A percentile compares a stretch with the other conserved stretches of the same genome.
phyloP scores from a whole-genome alignment of 257 asterid genomes.

The Cordia subcordata region DNA sequence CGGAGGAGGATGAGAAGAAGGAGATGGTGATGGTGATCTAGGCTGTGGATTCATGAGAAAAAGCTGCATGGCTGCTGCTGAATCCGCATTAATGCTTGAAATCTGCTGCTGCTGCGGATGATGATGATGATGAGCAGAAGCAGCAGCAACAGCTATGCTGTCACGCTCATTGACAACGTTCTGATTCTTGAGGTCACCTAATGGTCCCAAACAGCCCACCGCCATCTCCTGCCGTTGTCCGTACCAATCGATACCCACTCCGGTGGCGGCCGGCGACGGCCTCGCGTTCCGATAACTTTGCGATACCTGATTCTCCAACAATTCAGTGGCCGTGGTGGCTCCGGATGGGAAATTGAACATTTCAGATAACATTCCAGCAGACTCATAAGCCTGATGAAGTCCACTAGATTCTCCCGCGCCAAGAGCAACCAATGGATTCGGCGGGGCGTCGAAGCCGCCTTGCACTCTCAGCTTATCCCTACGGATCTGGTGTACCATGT shows the following conservation, averaged over 20 bases:
- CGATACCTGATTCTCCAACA: conserved; percentile 46
- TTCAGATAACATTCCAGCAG: conserved; percentile 82
- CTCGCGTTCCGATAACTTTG: conserved; percentile 38
- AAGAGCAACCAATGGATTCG: conserved; percentile 36
- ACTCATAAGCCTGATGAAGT: conserved; percentile 59
- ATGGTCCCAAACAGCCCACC: conserved; percentile 29
- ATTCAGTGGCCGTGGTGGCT: conserved; percentile 39
- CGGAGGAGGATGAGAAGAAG: conserved; percentile 22
- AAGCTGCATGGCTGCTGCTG: conserved; percentile 96
- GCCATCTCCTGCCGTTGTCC: conserved; percentile 39
- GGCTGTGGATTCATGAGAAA: conserved; percentile 80
- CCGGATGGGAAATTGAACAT: conserved; percentile 74
- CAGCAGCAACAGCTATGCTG: conserved; percentile 4
- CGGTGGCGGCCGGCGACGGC: conserved; percentile 20
- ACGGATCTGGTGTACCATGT: conserved; percentile 84
- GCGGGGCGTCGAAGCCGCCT: conserved; percentile 53
- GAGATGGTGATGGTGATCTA: conserved; percentile 61
- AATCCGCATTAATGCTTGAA: conserved; percentile 46
- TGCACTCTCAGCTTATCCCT: conserved; percentile 67
- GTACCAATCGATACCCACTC: conserved; percentile 47
- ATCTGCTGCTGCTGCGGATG: conserved; percentile 16
- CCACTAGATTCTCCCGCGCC: conserved; percentile 46
- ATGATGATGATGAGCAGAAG: conserved; percentile 2
- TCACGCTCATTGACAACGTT: conserved; percentile 22
- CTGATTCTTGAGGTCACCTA: conserved; percentile 38